A percentile compares a stretch with the other conserved stretches of the same genome.
These are phyloP conservation scores for Taphrina wiesneri DNA, from an alignment of 1,139 yeast species.

Conservation along the genomic window DNA sequence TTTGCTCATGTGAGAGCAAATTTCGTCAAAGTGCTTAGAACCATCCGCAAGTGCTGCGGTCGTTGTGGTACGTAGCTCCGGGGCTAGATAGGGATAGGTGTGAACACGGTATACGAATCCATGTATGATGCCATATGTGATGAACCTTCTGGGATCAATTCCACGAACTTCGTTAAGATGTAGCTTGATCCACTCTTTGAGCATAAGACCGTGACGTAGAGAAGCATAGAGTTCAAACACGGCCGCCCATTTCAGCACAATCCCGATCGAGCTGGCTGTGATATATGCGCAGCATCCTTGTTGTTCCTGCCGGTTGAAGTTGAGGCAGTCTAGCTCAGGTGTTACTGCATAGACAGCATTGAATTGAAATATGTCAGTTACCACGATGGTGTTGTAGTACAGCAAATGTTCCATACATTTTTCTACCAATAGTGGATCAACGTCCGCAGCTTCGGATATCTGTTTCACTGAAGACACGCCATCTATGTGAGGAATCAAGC, in stretches of 20 bases:
- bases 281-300: constrained; percentile 84
- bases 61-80: constrained; percentile 47
- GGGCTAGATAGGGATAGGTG: constrained; percentile 64
- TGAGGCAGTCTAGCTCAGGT: constrained; percentile 66
- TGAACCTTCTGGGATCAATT: constrained; percentile 78
- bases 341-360: constrained; percentile 88
- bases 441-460: constrained; percentile 77
- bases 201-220: constrained; percentile 63
- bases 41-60: constrained; percentile 56
- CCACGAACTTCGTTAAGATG: constrained; percentile 60
- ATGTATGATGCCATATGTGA: constrained; percentile 81
- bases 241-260: constrained; percentile 55
- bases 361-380: constrained; percentile 86
- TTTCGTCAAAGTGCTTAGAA: constrained; percentile 67
- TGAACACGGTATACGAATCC: constrained; percentile 80
- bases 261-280: constrained; percentile 23
- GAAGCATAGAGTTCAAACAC: constrained; percentile 67
- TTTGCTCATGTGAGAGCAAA: constrained; percentile 66
- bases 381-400: constrained; percentile 81
- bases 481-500: constrained; percentile 78
- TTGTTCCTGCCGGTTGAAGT: constrained; percentile 66
- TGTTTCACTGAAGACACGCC: constrained; percentile 81
- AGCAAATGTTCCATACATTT: constrained; percentile 89
- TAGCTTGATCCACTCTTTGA: constrained; percentile 77
- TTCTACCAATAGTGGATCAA: constrained; percentile 74